These are phyloP conservation scores for Graphiopsis chlorocephala DNA, from an alignment of 2,329 filamentous ascomycete species.

Conservation along the genomic window DNA sequence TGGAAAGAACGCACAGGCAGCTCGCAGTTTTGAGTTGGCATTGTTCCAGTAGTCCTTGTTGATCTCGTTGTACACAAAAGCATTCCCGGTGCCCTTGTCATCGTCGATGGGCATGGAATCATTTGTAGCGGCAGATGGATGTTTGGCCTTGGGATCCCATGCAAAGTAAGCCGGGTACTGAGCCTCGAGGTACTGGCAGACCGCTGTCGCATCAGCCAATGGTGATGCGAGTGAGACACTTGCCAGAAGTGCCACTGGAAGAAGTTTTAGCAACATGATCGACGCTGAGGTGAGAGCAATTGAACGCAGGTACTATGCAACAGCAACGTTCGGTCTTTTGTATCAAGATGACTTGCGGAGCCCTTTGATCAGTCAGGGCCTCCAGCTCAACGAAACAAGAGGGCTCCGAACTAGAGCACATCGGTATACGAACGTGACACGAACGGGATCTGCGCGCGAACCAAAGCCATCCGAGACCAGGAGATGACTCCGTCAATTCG, in stretches of 20 bases:
- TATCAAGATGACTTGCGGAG: background rate
- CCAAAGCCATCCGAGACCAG: background rate
- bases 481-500: background rate
- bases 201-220: constrained; percentile 17
- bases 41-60: constrained; percentile 27
- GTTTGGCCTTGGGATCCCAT: constrained; percentile 19
- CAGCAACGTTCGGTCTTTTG: background rate
- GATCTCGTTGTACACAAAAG: constrained; percentile 20
- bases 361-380: background rate
- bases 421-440: background rate
- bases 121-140: constrained; percentile 15
- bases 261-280: background rate
- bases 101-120: background rate
- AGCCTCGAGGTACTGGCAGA: constrained; percentile 24
- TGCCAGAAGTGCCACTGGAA: background rate
- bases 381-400: background rate
- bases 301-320: background rate
- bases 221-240: background rate
- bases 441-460: background rate
- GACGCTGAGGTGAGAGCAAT: background rate
- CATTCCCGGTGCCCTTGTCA: constrained; percentile 9
- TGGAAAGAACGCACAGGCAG: constrained; percentile 40
- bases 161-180: constrained; percentile 24
- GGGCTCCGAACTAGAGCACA: background rate
- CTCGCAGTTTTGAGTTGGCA: constrained; percentile 21